Evolutionary conservation across 2,329 filamentous ascomycete species (phyloP).

Genomic region (Sclerotiophoma versabilis): DNA sequence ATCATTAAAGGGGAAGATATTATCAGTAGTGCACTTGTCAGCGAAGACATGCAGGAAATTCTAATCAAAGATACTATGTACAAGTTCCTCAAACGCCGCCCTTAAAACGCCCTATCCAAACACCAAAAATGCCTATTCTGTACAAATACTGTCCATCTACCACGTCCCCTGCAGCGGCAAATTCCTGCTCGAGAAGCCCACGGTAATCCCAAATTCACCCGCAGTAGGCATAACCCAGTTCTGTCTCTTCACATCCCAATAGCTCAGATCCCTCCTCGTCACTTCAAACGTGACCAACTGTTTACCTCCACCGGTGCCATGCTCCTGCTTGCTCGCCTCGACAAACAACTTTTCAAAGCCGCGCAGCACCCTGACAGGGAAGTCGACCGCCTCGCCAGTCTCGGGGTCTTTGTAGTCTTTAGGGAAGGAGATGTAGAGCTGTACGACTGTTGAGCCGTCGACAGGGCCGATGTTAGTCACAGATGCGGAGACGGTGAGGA

Average conservation of each 20-base stretch:
- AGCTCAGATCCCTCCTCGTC: constrained; percentile 52
- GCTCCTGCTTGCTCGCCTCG: constrained; percentile 30
- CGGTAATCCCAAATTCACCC: constrained; percentile 38
- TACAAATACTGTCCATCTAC: too few relatives aligned
- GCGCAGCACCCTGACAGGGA: constrained; percentile 54
- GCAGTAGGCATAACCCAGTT: constrained; percentile 51
- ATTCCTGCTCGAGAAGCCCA: constrained; percentile 47
- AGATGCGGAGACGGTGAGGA: constrained; percentile 60
- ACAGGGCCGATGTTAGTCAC: constrained; percentile 69
- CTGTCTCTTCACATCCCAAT: constrained; percentile 50
- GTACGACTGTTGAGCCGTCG: constrained; percentile 62
- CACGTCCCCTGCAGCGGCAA: constrained; percentile 41
- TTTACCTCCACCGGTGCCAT: constrained; percentile 26
- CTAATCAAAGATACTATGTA: too few relatives aligned
- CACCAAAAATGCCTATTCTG: too few relatives aligned
- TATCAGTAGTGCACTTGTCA: too few relatives aligned
- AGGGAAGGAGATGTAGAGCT: constrained; percentile 63
- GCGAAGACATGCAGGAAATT: too few relatives aligned
- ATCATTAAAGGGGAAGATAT: too few relatives aligned
- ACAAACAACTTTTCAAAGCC: constrained; percentile 54
- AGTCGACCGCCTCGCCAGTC: constrained; percentile 63
- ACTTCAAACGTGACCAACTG: constrained; percentile 47
- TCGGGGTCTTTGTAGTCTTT: constrained; percentile 50
- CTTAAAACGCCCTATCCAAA: background rate
- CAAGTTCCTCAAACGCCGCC: background rate